These are phyloP conservation scores for Aspergillus melleus DNA, from an alignment of 2,329 filamentous ascomycete genomes.

Conservation along the genomic window DNA sequence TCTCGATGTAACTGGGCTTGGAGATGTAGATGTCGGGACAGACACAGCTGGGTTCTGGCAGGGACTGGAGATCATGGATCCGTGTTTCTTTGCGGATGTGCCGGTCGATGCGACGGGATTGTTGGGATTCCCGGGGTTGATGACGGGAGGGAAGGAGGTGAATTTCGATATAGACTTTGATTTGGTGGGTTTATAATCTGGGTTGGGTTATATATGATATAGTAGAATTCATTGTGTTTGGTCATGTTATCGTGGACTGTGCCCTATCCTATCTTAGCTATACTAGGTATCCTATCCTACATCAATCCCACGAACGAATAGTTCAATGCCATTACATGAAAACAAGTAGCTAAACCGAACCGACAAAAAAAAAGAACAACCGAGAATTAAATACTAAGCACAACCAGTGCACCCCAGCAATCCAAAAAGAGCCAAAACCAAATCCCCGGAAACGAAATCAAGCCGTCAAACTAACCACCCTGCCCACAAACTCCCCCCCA, in stretches of 20 bases:
- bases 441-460: too few relatives aligned
- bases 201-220: not conserved
- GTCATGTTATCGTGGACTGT: too few relatives aligned
- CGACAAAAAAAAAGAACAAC: too few relatives aligned
- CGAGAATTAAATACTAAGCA: too few relatives aligned
- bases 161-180: not conserved
- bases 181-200: not conserved
- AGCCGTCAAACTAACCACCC: not conserved
- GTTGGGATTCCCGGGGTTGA: not conserved
- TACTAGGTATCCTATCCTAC: too few relatives aligned
- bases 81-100: not conserved
- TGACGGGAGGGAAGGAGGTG: not conserved
- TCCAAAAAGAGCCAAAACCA: too few relatives aligned
- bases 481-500: not conserved
- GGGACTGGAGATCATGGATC: not conserved
- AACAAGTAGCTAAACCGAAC: too few relatives aligned
- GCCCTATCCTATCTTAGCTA: too few relatives aligned
- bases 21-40: not conserved
- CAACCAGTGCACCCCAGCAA: too few relatives aligned
- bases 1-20: not conserved
- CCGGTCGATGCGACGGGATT: not conserved
- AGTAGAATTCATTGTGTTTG: too few relatives aligned
- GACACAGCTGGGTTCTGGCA: not conserved
- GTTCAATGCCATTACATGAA: too few relatives aligned
- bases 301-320: too few relatives aligned